Base-by-base conservation (phyloP, 75 land plant species). In the Pseudotsuga menziesii region DNA sequence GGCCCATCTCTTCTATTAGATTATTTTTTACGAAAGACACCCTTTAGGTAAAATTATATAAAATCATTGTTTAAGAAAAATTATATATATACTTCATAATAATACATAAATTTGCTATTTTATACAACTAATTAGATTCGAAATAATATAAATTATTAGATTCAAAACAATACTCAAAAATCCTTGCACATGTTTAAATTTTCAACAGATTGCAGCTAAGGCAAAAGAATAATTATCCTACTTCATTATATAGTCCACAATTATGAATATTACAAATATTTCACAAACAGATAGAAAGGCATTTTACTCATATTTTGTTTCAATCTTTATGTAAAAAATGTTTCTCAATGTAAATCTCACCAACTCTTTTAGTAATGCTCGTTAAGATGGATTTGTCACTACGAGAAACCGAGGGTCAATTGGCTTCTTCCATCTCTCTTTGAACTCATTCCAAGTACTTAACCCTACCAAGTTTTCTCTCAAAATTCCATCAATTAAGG, bases 391-490 rank as follows among this genome's bases (percentile, higher is more conserved):
- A 27, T 48, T 19, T 69, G 72, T 69, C 72, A 69, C 72, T 22
- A 35, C 16, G 52, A 39, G 72, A 52, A 69, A 69, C 39, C 72
- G 23, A 48, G 72, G 52, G 72, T 69, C 72, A n/a, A 69, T 41
- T 20, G 22, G 72, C 72, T 48, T 69, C n/a, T 19, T 39, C 39
- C 72, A 20, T 8, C 9, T 66, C 17, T 16, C 52, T 23, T 48
- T 69, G 52, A 41, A 69, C 48, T 69, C 52, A 41, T 52, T 48
- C 25, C 2, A 41, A 69, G 19, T 36, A 39, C 14, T 4, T 39
- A 69, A 69, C 72, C 72, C 72, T 69, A 69, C 48, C 23, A n/a
- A 69, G 25, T 7, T 64, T 64, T 64, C 1, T 17, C 39, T 32
- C 69, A 64, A 32, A 17, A 32, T 63, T 64, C 41, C 41, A 7